A percentile compares a stretch with the other conserved stretches of the same genome.
Conservation (phyloP, 257 asterid genomes). For the Ligustrum vulgare region DNA sequence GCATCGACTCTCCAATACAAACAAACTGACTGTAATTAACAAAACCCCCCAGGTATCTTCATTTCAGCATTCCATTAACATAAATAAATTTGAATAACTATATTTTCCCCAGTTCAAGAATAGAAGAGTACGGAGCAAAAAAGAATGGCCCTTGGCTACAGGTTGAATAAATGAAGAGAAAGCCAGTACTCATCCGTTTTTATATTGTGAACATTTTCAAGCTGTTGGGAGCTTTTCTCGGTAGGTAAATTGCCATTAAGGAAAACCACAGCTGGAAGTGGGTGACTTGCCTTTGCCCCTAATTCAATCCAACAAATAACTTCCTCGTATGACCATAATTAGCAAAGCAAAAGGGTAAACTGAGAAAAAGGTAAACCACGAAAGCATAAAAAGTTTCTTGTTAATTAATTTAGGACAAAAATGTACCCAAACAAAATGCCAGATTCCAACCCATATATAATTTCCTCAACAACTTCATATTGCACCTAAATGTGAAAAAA, state of each 20-base stretch:
- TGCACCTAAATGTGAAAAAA: slow-evolving; percentile 68
- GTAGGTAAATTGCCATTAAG: not conserved
- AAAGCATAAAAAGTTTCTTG: not conserved
- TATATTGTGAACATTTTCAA: not conserved
- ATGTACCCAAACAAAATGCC: slow-evolving; percentile 93
- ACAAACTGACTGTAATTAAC: not conserved
- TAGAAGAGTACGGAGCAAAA: not conserved
- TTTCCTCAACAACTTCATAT: slow-evolving; percentile 94
- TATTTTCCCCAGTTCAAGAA: not conserved
- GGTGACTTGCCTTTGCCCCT: not conserved
- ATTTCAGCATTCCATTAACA: not conserved
- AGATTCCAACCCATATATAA: slow-evolving; percentile 89
- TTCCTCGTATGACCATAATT: not conserved
- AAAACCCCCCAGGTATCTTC: not conserved
- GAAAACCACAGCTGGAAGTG: not conserved
- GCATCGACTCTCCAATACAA: not conserved
- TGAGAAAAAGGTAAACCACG: not conserved
- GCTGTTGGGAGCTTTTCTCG: not conserved
- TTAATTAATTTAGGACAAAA: slow-evolving; percentile 12
- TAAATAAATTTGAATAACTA: not conserved
- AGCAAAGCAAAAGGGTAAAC: not conserved
- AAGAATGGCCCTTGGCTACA: not conserved
- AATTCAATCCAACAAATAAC: not conserved
- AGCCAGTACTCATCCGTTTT: not conserved
- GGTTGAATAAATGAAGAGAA: not conserved